These are phyloP conservation scores for Auriculariales sp. DNA, from an alignment of 768 basidiomycete genomes.

Conservation along the genomic window DNA sequence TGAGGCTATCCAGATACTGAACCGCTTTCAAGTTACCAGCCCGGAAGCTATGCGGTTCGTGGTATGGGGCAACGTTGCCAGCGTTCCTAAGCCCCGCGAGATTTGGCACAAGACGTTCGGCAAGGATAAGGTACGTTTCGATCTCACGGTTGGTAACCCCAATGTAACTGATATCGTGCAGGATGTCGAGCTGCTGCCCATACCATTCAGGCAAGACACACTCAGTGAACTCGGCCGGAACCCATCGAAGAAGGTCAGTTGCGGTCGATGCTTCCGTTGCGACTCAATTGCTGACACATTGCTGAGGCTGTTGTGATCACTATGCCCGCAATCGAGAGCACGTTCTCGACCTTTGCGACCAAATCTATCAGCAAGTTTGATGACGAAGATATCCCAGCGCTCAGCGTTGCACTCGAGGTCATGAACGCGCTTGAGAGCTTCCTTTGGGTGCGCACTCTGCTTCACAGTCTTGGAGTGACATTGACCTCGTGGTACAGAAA, in stretches of 20 bases:
- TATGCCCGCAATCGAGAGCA: constrained; percentile 88
- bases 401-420: constrained; percentile 72
- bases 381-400: constrained; percentile 72
- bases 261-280: neutral
- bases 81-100: constrained; percentile 53
- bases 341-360: constrained; percentile 64
- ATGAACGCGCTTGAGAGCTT: constrained; percentile 90
- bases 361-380: constrained; percentile 68
- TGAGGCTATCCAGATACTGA: no score
- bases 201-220: constrained; percentile 51
- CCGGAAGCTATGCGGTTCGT: constrained; percentile 78
- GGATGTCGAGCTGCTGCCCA: constrained; percentile 43
- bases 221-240: constrained; percentile 63
- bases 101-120: constrained; percentile 19
- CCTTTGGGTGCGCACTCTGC: constrained; percentile 53
- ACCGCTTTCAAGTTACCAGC: constrained; percentile 47
- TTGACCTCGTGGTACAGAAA: no score
- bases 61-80: constrained; percentile 75
- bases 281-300: neutral
- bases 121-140: neutral
- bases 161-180: constrained; percentile 13
- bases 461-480: neutral
- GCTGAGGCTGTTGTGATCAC: constrained; percentile 72
- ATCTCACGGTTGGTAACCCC: neutral
- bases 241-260: constrained; percentile 51